Conservation (phyloP, 1,139 yeast genomes). For the Pichia sp. region DNA sequence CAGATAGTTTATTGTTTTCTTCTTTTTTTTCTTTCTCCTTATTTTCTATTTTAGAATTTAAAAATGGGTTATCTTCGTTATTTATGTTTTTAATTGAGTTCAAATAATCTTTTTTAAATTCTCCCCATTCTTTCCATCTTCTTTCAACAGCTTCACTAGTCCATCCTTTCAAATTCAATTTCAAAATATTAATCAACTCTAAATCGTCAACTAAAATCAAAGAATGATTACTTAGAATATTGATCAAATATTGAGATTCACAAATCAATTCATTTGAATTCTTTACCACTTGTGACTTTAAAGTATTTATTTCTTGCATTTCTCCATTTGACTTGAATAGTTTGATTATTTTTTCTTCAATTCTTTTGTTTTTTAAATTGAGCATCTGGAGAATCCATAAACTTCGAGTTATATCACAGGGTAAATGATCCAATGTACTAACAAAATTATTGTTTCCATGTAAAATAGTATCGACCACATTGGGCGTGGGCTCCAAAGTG, state of each 20-base stretch:
- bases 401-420: slow-evolving; percentile 42
- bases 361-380: slow-evolving; percentile 27
- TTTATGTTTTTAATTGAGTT: background rate
- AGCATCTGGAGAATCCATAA: slow-evolving; percentile 42
- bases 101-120: slow-evolving; percentile 17
- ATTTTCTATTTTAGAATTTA: background rate
- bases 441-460: slow-evolving; percentile 29
- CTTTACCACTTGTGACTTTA: slow-evolving; percentile 9
- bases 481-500: background rate
- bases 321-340: slow-evolving; percentile 1
- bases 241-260: slow-evolving; percentile 22
- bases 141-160: slow-evolving; percentile 17
- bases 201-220: slow-evolving; percentile 22
- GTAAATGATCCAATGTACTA: slow-evolving; percentile 40
- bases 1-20: background rate
- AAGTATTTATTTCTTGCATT: background rate
- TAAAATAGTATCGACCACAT: slow-evolving; percentile 4
- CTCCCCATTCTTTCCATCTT: slow-evolving; percentile 21
- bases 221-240: slow-evolving; percentile 20
- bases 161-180: slow-evolving; percentile 13
- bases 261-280: slow-evolving; percentile 19
- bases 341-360: slow-evolving; percentile 12
- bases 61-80: background rate
- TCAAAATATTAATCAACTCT: slow-evolving; percentile 1
- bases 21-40: background rate